Conservation (phyloP, 148 eudicot species). For the Chenopodium album region DNA sequence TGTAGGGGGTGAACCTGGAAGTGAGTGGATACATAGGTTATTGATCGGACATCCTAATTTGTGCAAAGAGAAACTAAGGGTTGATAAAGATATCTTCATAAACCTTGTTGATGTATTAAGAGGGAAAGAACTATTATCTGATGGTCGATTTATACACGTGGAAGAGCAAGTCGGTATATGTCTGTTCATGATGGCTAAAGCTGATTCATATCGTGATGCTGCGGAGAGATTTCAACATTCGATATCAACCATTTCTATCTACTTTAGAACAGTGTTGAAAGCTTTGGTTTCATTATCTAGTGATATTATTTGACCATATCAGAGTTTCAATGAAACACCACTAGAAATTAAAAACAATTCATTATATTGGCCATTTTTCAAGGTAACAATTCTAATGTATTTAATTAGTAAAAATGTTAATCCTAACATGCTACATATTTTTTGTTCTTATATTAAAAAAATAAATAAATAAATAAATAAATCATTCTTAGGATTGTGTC, state of each 20-base stretch:
- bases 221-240: no score
- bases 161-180: not conserved
- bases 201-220: no score
- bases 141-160: not conserved
- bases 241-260: not conserved
- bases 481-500: not conserved
- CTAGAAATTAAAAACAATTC: no score
- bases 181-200: no score
- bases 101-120: not conserved
- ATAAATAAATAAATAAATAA: no score
- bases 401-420: no score
- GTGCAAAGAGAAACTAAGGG: not conserved
- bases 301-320: not conserved
- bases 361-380: no score
- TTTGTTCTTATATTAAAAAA: no score
- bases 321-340: no score
- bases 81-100: not conserved
- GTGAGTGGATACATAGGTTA: not conserved
- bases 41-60: not conserved
- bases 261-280: not conserved
- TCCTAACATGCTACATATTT: no score
- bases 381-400: no score
- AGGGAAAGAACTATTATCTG: not conserved
- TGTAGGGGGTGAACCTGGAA: no score
- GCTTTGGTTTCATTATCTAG: not conserved